A percentile compares a stretch with the other conserved stretches of the same genome.
Evolutionary conservation across 169 alveolate genomes (phyloP).

Genomic region (Plasmodium berghei): DNA sequence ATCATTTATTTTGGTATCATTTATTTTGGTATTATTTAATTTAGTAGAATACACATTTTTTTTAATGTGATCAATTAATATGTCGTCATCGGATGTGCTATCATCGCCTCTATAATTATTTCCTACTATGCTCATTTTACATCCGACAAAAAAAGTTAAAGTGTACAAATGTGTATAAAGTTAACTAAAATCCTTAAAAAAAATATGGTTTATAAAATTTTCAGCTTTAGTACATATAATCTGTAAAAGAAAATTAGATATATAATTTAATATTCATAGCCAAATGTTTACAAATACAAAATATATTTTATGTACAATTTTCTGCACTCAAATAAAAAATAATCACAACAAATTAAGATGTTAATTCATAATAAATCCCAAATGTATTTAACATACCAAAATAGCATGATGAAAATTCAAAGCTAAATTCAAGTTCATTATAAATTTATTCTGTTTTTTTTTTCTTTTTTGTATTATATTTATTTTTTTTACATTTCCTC

Average conservation of each 20-base stretch:
- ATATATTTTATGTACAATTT: background rate
- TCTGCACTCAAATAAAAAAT: background rate
- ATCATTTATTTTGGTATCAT: background rate
- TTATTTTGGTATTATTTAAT: background rate
- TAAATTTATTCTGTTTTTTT: background rate
- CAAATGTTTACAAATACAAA: conserved; percentile 1
- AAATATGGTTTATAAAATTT: background rate
- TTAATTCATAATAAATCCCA: background rate
- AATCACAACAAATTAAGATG: background rate
- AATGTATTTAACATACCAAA: too few relatives aligned
- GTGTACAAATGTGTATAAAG: background rate
- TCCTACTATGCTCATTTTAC: conserved; percentile 38
- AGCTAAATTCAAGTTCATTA: background rate
- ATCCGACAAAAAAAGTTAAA: background rate
- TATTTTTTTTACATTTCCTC: background rate
- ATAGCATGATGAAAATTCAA: too few relatives aligned
- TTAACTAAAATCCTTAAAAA: background rate
- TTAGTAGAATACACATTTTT: conserved; percentile 11
- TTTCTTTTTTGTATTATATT: background rate
- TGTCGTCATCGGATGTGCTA: conserved; percentile 57
- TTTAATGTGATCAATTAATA: conserved; percentile 69
- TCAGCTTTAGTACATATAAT: background rate
- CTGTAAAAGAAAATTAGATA: background rate
- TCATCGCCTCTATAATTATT: conserved; percentile 1
- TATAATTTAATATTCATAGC: background rate